Base-by-base conservation (phyloP, 441 rosid species). In the Erodium trifolium region DNA sequence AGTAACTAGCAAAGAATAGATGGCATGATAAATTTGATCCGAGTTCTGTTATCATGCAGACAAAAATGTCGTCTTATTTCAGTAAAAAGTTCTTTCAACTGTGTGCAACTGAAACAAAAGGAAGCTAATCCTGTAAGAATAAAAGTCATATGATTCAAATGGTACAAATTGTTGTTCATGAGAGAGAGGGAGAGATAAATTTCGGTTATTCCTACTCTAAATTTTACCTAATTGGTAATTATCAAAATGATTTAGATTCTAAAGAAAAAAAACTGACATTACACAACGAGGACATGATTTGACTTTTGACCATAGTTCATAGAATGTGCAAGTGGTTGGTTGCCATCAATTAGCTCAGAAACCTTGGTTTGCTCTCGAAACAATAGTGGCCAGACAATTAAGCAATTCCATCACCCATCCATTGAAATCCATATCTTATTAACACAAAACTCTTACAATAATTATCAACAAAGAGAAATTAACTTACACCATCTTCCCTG, bases 401-500 rank as follows among this genome's bases (percentile, higher is more conserved):
- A 19, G 29, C 13, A 62, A 11, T 16, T 3, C 8, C 2, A 16
- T 16, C 63, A 16, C n/a, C 17, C 29, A 17, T 17, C 29, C 31
- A 17, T 59, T 7, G 6, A 17, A 17, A 16, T 13, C 18, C 17
- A 18, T 17, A 16, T 59, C 64, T 14, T 51, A 59, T 59, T 59
- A 5, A 14, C 27, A 19, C n/a, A 2, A 16, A 59, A 16, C 29
- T 16, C 10, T 16, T 12, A 23, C 63, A 5, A 16, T 60, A 17
- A 5, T 17, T 19, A 17, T 60, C 13, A 12, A 62, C 13, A 62
- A 10, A 23, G 65, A 62, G 69, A 70, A 53, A 17, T 34, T 34
- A 73, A 85, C 87, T 78, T 82, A 88, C 96, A 79, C 88, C 96
- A 75, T 90, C 93, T 71, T 82, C 88, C 79, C 96, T 83, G 31